These are phyloP conservation scores for Lactarius sanguifluus DNA, from an alignment of 768 basidiomycete genomes.

Conservation along the genomic window DNA sequence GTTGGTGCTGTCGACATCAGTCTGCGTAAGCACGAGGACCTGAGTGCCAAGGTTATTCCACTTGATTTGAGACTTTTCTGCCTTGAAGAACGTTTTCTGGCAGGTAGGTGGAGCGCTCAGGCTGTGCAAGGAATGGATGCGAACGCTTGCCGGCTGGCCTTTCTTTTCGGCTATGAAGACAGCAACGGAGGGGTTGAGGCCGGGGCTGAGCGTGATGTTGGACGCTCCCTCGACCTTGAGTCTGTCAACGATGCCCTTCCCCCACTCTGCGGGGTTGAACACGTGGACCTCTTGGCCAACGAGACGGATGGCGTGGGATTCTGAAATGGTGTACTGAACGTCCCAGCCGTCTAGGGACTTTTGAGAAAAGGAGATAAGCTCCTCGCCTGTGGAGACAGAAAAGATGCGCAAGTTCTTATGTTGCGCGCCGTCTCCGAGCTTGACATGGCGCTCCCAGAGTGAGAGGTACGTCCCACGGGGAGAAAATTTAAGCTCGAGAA, in stretches of 20 bases:
- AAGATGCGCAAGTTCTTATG: slow-evolving; percentile 95
- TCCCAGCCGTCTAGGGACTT: slow-evolving; percentile 93
- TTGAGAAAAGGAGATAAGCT: slow-evolving; percentile 84
- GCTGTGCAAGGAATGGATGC: slow-evolving; percentile 72
- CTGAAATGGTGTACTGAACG: slow-evolving; percentile 86
- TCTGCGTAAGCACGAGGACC: slow-evolving; percentile 87
- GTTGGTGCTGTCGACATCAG: slow-evolving; percentile 95
- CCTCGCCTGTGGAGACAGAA: slow-evolving; percentile 80
- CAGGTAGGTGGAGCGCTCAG: slow-evolving; percentile 68
- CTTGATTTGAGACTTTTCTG: slow-evolving; percentile 89
- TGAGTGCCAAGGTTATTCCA: slow-evolving; percentile 96
- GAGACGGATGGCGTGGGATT: slow-evolving; percentile 80
- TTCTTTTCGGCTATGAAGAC: slow-evolving; percentile 95
- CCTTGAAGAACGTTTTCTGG: slow-evolving; percentile 94
- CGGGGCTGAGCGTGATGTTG: slow-evolving; percentile 73
- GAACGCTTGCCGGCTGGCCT: slow-evolving; percentile 87
- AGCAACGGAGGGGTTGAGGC: slow-evolving; percentile 84
- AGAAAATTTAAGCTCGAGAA: slow-evolving; percentile 87
- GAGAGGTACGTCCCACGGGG: slow-evolving; percentile 91
- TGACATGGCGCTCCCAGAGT: slow-evolving; percentile 93
- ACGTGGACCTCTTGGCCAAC: slow-evolving; percentile 83
- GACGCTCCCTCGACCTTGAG: slow-evolving; percentile 83
- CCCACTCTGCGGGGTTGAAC: slow-evolving; percentile 77
- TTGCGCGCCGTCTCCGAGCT: slow-evolving; percentile 86
- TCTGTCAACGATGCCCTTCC: slow-evolving; percentile 76